phyloP scores from a whole-genome alignment of 2,329 filamentous ascomycete genomes.

The Didymella sp. region DNA sequence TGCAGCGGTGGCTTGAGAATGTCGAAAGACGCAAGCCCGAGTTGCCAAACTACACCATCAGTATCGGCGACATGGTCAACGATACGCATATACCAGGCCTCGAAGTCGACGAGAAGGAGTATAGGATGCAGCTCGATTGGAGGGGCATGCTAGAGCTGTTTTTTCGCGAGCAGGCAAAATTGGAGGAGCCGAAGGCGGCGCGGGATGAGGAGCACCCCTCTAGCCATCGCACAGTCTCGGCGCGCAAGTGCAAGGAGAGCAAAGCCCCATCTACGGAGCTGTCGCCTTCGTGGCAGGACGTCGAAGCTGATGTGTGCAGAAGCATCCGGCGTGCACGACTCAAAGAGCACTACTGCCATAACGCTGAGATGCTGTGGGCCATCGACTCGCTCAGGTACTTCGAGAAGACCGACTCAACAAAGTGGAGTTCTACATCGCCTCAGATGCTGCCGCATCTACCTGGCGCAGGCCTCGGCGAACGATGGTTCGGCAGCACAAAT shows the following conservation, averaged over 20 bases:
- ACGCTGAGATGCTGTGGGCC: conserved; percentile 44
- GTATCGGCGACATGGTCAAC: conserved; percentile 40
- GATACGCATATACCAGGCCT: conserved; percentile 41
- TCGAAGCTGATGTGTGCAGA: conserved; percentile 31
- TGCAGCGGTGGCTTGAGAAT: conserved; percentile 40
- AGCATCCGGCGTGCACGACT: conserved; percentile 35
- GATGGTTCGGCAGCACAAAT: conserved; percentile 39
- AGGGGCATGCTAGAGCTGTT: conserved; percentile 38
- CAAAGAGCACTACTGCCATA: conserved; percentile 28
- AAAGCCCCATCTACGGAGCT: conserved; percentile 22
- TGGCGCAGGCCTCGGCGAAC: conserved; percentile 40
- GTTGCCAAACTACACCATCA: conserved; percentile 44
- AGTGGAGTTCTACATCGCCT: conserved; percentile 10
- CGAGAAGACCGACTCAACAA: conserved; percentile 28
- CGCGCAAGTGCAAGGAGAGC: conserved; percentile 21
- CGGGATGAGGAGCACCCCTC: conserved; percentile 5
- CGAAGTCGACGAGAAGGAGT: conserved; percentile 23
- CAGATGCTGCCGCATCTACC: conserved; percentile 36
- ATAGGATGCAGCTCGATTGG: conserved; percentile 40
- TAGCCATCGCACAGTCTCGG: background rate
- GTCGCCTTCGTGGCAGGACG: background rate
- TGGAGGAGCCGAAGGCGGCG: conserved; percentile 16
- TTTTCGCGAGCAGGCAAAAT: conserved; percentile 40
- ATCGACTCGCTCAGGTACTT: conserved; percentile 36
- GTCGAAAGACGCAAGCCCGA: conserved; percentile 33